Conservation (phyloP, 2,329 filamentous ascomycete genomes). For the Hypoxylon sp. region DNA sequence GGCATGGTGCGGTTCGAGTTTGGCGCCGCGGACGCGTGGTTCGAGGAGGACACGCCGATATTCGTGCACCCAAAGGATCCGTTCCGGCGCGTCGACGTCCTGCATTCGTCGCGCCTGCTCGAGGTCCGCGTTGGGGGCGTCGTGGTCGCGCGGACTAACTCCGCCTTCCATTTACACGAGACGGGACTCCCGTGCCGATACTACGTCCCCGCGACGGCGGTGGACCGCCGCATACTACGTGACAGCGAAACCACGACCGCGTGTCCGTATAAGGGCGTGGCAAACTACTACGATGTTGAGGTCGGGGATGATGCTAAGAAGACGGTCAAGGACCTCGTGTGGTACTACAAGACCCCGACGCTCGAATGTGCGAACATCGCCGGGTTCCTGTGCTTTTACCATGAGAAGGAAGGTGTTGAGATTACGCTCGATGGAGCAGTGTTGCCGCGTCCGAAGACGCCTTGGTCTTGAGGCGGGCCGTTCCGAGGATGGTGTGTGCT, state of each 20-base stretch:
- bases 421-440: slow-evolving; percentile 68
- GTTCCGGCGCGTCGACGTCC: slow-evolving; percentile 74
- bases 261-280: slow-evolving; percentile 78
- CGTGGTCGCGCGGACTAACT: slow-evolving; percentile 62
- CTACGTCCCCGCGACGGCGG: slow-evolving; percentile 69
- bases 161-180: slow-evolving; percentile 70
- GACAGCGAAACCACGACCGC: slow-evolving; percentile 67
- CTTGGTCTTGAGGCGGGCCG: slow-evolving; percentile 40
- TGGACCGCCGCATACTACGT: slow-evolving; percentile 62
- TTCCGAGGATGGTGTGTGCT: background rate
- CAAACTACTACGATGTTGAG: slow-evolving; percentile 72
- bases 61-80: slow-evolving; percentile 77
- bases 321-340: slow-evolving; percentile 65
- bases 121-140: slow-evolving; percentile 58
- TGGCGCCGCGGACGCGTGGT: slow-evolving; percentile 55
- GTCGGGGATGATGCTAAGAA: slow-evolving; percentile 58
- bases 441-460: slow-evolving; percentile 52
- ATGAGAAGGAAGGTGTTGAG: slow-evolving; percentile 72
- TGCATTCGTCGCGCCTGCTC: slow-evolving; percentile 68
- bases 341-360: slow-evolving; percentile 73
- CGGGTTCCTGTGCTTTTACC: slow-evolving; percentile 75
- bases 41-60: slow-evolving; percentile 72
- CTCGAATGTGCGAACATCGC: slow-evolving; percentile 69
- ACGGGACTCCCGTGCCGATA: slow-evolving; percentile 71
- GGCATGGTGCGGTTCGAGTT: slow-evolving; percentile 48